These are phyloP conservation scores for Mycena rebaudengoi DNA, from an alignment of 768 basidiomycete genomes.

Conservation along the genomic window DNA sequence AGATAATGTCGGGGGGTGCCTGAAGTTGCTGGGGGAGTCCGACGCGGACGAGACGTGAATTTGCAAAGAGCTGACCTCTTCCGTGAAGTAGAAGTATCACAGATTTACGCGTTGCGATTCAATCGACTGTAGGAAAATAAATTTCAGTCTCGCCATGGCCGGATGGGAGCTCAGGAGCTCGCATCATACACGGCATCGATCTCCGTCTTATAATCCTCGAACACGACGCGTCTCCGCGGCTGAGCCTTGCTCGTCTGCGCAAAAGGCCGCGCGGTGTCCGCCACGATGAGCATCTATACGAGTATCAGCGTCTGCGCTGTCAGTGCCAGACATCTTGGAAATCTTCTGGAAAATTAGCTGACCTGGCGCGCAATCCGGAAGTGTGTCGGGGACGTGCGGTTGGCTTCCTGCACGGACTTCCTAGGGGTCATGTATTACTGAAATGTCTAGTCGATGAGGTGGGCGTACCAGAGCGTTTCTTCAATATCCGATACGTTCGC, in stretches of 20 bases:
- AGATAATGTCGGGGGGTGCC: too few relatives aligned
- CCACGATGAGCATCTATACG: neutral
- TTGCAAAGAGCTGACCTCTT: too few relatives aligned
- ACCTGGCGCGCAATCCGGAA: conserved; percentile 9
- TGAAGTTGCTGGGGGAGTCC: too few relatives aligned
- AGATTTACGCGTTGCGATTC: too few relatives aligned
- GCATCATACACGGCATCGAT: neutral
- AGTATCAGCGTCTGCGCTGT: too few relatives aligned
- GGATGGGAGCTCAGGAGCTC: too few relatives aligned
- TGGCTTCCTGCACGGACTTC: neutral
- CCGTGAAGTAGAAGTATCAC: too few relatives aligned
- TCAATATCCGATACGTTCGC: neutral
- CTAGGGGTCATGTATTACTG: neutral
- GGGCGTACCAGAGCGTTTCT: neutral
- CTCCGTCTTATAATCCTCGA: neutral
- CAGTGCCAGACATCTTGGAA: neutral
- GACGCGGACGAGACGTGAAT: too few relatives aligned
- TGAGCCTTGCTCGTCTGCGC: conserved; percentile 4
- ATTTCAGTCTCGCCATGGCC: too few relatives aligned
- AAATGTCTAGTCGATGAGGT: too few relatives aligned
- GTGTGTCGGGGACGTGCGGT: neutral
- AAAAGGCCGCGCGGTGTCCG: neutral
- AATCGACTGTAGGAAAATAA: too few relatives aligned
- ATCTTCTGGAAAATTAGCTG: neutral
- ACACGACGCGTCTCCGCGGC: neutral